Base-by-base conservation (phyloP, 164 flowering plant genomes). In the Cinnamomum micranthum region DNA sequence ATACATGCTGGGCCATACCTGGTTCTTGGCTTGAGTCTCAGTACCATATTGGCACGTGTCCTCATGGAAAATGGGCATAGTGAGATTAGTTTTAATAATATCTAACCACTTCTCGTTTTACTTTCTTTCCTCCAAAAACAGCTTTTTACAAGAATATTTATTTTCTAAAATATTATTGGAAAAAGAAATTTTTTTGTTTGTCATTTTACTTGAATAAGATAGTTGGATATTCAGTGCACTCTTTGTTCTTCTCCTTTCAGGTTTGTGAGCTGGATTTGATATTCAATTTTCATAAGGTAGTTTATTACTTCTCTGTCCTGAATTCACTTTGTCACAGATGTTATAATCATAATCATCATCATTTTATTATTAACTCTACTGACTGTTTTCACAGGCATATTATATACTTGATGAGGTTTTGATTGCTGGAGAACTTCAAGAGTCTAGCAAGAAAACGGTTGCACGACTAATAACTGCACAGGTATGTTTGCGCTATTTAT, bases 371-470 rank as follows among this genome's bases (percentile, higher is more conserved):
- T 47, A 20, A 50, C 47, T 10, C 23, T 41, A n/a, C 47, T 23
- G 23, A 41, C 13, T 69, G 11, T 31, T 69, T 47, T 31, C 20
- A 24, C 70, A 93, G 97, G 98, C 97, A 10, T 94, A 92, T 78
- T 92, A 88, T 74, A 88, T 92, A 73, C 75, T 94, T 84, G 95
- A 94, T 77, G 98, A 94, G 80, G 70, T 92, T 74, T 75, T 94
- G 77, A 84, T 94, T 77, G 98, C 96, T 55, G 96, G 98, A 12
- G 98, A 94, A 80, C 96, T 94, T 70, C 98, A 94, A 82, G 98
- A 92, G 74, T 85, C 98, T 2, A 94, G 97, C 90, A 94, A 94
- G 93, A 94, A 88, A 81, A 91, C 92, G 23, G 90, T 92, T 74
- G 91, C 92, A 50, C 85, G 98, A 59, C 80, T 92, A 73, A 89